Evolutionary conservation across 352 stramenopile genomes (phyloP).

Genomic region (Pythium folliculosum): DNA sequence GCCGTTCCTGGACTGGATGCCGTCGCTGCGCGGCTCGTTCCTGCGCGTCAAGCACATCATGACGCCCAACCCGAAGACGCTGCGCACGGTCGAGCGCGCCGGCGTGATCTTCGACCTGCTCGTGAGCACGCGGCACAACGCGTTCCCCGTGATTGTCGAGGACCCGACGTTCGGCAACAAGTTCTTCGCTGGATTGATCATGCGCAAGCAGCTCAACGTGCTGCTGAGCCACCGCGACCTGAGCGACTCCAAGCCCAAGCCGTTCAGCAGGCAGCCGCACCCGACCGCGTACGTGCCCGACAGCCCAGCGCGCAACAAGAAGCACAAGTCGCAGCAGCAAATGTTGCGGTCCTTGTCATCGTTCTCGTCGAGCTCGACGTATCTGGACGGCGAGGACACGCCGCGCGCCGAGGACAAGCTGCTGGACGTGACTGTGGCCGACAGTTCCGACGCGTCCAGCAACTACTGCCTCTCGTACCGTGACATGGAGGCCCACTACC

Average conservation of each 20-base stretch:
- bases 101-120: conserved; percentile 93
- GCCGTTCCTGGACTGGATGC: conserved; percentile 82
- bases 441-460: not conserved
- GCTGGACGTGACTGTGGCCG: conserved; percentile 20
- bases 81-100: conserved; percentile 92
- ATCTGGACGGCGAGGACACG: conserved; percentile 14
- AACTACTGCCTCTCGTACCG: conserved; percentile 73
- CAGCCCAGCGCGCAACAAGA: conserved; percentile 33
- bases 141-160: conserved; percentile 86
- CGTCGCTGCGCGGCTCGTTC: conserved; percentile 62
- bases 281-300: conserved; percentile 43
- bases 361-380: not conserved
- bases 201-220: conserved; percentile 83
- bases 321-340: not conserved
- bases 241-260: conserved; percentile 61
- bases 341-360: conserved; percentile 10
- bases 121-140: conserved; percentile 84
- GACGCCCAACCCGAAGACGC: conserved; percentile 92
- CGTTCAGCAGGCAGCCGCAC: conserved; percentile 71
- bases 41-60: conserved; percentile 93
- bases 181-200: conserved; percentile 82
- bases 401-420: conserved; percentile 50
- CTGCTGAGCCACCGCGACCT: conserved; percentile 74
- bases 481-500: conserved; percentile 85
- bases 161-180: conserved; percentile 80